Percentiles rank a stretch among this genome's conserved stretches.
These are phyloP conservation scores for Coemansia sp. DNA, from an alignment of 192 early-diverging fungal genomes.

Conservation along the genomic window DNA sequence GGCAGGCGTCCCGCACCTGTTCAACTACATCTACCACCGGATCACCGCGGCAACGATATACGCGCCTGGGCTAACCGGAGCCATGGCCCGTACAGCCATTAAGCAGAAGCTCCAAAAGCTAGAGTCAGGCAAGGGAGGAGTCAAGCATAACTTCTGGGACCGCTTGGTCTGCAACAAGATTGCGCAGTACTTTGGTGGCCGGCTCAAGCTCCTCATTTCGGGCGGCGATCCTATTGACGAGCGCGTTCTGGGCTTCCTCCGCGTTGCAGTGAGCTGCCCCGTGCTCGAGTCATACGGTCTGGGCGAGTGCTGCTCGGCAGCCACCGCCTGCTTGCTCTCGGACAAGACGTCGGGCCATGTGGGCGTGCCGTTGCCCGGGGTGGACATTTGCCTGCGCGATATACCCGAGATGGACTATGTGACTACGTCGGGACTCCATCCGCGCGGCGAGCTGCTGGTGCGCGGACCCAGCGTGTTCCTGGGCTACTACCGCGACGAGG, in stretches of 20 bases:
- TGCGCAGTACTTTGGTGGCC: constrained; percentile 69
- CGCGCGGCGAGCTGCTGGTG: constrained; percentile 86
- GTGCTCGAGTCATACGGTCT: constrained; percentile 54
- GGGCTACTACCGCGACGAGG: constrained; percentile 78
- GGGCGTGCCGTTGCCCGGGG: constrained; percentile 68
- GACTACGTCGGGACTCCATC: constrained; percentile 65
- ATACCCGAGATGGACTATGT: constrained; percentile 84
- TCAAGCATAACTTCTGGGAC: constrained; percentile 78
- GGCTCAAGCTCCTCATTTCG: constrained; percentile 54
- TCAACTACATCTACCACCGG: constrained; percentile 83
- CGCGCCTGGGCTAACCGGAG: constrained; percentile 56
- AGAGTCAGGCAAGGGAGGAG: constrained; percentile 48
- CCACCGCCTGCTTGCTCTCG: constrained; percentile 23
- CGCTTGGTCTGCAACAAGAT: constrained; percentile 75
- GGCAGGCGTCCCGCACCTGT: constrained; percentile 80
- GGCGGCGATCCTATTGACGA: constrained; percentile 62
- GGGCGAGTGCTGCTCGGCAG: constrained; percentile 25
- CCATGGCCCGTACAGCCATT: constrained; percentile 58
- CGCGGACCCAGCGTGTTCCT: constrained; percentile 67
- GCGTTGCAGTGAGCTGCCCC: constrained; percentile 57
- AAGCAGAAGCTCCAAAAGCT: constrained; percentile 56
- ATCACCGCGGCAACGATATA: constrained; percentile 54
- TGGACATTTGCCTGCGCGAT: constrained; percentile 80
- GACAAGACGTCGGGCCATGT: constrained; percentile 58
- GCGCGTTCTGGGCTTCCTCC: constrained; percentile 59